Evolutionary conservation across 192 early-diverging fungal genomes (phyloP).

Genomic region (Dimargaris xerosporica): DNA sequence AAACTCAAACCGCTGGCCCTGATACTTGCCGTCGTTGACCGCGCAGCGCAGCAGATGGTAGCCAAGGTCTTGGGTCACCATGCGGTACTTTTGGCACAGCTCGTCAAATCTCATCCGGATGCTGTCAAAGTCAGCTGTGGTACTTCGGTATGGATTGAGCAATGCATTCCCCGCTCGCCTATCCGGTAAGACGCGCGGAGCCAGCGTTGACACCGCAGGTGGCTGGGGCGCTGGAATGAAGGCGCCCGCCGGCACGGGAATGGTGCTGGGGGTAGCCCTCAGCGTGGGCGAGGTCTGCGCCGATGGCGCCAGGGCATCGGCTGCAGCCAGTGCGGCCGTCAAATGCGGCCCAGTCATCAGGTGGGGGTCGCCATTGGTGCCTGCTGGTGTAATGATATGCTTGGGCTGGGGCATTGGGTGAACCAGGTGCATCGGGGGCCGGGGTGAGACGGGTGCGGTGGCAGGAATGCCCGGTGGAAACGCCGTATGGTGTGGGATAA

Average conservation of each 20-base stretch:
- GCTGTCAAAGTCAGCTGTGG: background rate
- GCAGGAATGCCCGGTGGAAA: slow-evolving; percentile 6
- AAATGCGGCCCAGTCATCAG: background rate
- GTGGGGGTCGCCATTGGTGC: background rate
- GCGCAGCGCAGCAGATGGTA: background rate
- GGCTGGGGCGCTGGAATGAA: too few species aligned
- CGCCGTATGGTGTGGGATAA: background rate
- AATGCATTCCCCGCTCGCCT: too few species aligned
- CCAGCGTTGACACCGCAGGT: too few species aligned
- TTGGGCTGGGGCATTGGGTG: slow-evolving; percentile 8
- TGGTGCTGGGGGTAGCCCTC: background rate
- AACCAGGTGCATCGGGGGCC: slow-evolving; percentile 9
- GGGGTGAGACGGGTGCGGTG: background rate
- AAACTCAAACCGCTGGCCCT: slow-evolving; percentile 4
- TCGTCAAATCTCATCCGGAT: background rate
- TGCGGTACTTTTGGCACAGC: background rate
- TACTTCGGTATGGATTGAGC: too few species aligned
- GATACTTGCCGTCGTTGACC: slow-evolving; percentile 2
- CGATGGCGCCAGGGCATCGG: slow-evolving; percentile 3
- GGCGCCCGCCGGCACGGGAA: too few species aligned
- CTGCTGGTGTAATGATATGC: slow-evolving; percentile 6
- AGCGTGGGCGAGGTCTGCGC: background rate
- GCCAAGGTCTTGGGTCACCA: background rate
- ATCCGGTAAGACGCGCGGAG: too few species aligned
- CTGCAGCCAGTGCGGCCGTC: slow-evolving; percentile 6